Percentiles rank a stretch among this genome's conserved stretches.
phyloP scores from a whole-genome alignment of 768 basidiomycete species.

The Strobilomyces dryophilus region DNA sequence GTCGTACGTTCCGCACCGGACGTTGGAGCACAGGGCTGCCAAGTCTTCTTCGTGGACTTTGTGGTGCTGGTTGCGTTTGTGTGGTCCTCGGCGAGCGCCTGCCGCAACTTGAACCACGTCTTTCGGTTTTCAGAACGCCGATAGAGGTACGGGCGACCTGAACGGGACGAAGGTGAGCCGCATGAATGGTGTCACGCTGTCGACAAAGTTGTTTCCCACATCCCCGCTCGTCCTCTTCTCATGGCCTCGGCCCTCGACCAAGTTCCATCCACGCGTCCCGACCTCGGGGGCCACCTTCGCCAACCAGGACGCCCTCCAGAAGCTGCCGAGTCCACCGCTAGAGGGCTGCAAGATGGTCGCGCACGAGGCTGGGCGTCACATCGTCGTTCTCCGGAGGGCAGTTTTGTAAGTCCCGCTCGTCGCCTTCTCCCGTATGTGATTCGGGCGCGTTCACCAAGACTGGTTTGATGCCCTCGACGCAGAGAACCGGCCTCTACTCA shows the following conservation, averaged over 20 bases:
- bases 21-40: constrained; percentile 84
- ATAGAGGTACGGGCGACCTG: constrained; percentile 78
- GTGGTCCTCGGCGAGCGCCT: constrained; percentile 58
- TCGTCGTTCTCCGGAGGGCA: constrained; percentile 91
- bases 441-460: too few relatives aligned
- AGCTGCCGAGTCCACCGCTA: constrained; percentile 89
- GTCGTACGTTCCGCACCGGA: constrained; percentile 88
- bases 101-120: constrained; percentile 79
- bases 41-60: constrained; percentile 47
- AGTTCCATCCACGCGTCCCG: constrained; percentile 8
- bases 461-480: too few relatives aligned
- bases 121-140: constrained; percentile 96
- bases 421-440: background rate
- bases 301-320: constrained; percentile 68
- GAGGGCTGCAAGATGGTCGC: constrained; percentile 86
- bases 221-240: too few relatives aligned
- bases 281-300: constrained; percentile 64
- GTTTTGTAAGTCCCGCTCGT: constrained; percentile 61
- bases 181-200: too few relatives aligned
- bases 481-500: constrained; percentile 78
- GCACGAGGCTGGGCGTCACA: constrained; percentile 67
- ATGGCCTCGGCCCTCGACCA: constrained; percentile 13
- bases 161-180: constrained; percentile 7
- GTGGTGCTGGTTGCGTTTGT: constrained; percentile 48
- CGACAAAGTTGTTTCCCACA: too few relatives aligned